Percentiles rank a stretch among this genome's conserved stretches.
phyloP scores from a whole-genome alignment of 805 yeast species.

The Teunomyces cretensis region DNA sequence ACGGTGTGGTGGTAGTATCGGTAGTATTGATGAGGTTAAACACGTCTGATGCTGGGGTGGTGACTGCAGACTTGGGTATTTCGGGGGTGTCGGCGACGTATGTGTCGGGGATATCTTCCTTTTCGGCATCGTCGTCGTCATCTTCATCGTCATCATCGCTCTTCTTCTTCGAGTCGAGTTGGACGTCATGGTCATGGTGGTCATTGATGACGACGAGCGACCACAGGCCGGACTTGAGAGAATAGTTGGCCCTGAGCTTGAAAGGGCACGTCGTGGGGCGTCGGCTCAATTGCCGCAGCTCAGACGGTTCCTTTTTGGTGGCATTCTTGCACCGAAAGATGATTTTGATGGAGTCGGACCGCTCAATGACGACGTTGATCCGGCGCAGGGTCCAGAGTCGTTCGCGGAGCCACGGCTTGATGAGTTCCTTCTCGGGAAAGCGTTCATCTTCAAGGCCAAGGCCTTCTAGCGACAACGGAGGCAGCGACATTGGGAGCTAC shows the following conservation, averaged over 20 bases:
- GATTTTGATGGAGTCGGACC: slow-evolving; percentile 60
- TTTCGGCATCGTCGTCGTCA: neutral
- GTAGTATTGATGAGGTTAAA: slow-evolving; percentile 10
- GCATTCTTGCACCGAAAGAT: slow-evolving; percentile 58
- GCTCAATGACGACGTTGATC: slow-evolving; percentile 57
- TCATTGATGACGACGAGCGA: slow-evolving; percentile 60
- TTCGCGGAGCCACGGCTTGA: slow-evolving; percentile 61
- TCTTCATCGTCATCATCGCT: neutral
- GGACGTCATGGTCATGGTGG: slow-evolving; percentile 50
- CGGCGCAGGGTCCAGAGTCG: slow-evolving; percentile 48
- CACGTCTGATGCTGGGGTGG: slow-evolving; percentile 10
- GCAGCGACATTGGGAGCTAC: neutral
- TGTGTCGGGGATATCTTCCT: neutral
- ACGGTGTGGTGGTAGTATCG: slow-evolving; percentile 3
- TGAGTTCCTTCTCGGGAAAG: slow-evolving; percentile 42
- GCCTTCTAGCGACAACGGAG: slow-evolving; percentile 12
- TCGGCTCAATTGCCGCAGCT: slow-evolving; percentile 15
- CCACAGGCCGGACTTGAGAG: slow-evolving; percentile 55
- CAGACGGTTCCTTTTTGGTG: slow-evolving; percentile 14
- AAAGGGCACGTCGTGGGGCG: slow-evolving; percentile 55
- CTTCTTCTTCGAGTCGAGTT: neutral
- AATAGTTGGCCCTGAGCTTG: slow-evolving; percentile 61
- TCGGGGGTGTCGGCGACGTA: too few relatives aligned
- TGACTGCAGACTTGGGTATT: neutral
- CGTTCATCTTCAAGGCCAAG: slow-evolving; percentile 20